These are phyloP conservation scores for Pestalotiopsis sp. DNA, from an alignment of 2,329 filamentous ascomycete genomes.

Conservation along the genomic window DNA sequence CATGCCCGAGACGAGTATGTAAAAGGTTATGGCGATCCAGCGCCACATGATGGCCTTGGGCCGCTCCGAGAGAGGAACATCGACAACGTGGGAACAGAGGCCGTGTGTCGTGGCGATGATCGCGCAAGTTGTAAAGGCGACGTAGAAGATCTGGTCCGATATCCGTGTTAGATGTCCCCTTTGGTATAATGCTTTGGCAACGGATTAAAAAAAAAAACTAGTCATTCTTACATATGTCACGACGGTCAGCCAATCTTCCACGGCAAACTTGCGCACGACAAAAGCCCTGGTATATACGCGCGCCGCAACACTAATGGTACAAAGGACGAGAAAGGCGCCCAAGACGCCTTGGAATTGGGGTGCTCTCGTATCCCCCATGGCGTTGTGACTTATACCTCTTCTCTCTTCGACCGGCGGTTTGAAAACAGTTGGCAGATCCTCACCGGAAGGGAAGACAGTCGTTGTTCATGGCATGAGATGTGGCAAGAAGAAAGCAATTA, in stretches of 20 bases:
- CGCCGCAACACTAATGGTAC: background rate
- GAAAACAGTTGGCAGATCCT: background rate
- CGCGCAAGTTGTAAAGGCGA: background rate
- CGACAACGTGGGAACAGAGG: conserved; percentile 2
- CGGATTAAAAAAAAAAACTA: background rate
- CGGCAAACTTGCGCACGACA: conserved; percentile 1
- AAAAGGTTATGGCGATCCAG: conserved; percentile 10
- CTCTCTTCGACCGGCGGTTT: background rate
- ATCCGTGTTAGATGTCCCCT: background rate
- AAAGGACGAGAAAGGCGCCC: background rate
- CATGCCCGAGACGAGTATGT: conserved; percentile 6
- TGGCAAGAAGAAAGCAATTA: background rate
- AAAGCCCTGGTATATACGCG: conserved; percentile 5
- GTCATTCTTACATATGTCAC: conserved; percentile 2
- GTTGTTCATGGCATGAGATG: background rate
- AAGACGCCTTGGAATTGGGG: conserved; percentile 7
- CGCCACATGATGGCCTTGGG: conserved; percentile 10
- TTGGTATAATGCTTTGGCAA: background rate
- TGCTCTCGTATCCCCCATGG: conserved; percentile 4
- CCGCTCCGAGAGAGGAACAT: conserved; percentile 7
- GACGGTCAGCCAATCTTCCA: conserved; percentile 7
- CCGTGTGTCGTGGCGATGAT: background rate
- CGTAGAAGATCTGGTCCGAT: background rate
- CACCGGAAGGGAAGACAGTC: too few relatives aligned
- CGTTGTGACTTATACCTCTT: background rate